phyloP scores from a whole-genome alignment of 108 stramenopile species.

The Nitzschia sp. region DNA sequence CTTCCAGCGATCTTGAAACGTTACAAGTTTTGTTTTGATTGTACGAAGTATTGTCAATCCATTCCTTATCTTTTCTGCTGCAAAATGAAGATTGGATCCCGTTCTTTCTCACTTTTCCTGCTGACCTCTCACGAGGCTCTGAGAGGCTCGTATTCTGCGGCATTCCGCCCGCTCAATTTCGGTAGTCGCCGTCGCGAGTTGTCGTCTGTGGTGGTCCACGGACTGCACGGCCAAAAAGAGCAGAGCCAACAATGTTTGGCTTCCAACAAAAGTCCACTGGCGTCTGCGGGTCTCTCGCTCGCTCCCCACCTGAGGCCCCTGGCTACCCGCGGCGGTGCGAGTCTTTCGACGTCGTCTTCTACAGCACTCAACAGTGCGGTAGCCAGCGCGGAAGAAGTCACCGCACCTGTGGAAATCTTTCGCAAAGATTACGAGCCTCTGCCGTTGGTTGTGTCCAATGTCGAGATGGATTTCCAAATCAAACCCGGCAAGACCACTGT shows the following conservation, averaged over 20 bases:
- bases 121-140: too few species aligned
- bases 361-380: constrained; percentile 27
- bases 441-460: constrained; percentile 49
- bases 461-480: constrained; percentile 77
- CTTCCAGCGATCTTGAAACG: too few species aligned
- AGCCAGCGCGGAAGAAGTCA: not conserved
- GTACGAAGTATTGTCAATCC: too few species aligned
- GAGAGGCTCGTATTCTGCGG: too few species aligned
- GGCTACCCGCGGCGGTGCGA: not conserved
- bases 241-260: not conserved
- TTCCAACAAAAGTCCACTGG: not conserved
- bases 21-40: too few species aligned
- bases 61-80: too few species aligned
- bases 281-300: not conserved
- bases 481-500: constrained; percentile 69
- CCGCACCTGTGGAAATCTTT: constrained; percentile 63
- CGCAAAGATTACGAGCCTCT: constrained; percentile 68
- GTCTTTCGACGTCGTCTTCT: not conserved
- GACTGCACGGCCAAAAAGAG: not conserved
- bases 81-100: too few species aligned
- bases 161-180: not conserved
- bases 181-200: not conserved
- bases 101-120: too few species aligned
- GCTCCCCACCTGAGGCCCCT: not conserved
- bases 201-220: not conserved